Percentiles rank a stretch among this genome's conserved stretches.
phyloP scores from a whole-genome alignment of 2,329 filamentous ascomycete genomes.

The Aulographum hederae region DNA sequence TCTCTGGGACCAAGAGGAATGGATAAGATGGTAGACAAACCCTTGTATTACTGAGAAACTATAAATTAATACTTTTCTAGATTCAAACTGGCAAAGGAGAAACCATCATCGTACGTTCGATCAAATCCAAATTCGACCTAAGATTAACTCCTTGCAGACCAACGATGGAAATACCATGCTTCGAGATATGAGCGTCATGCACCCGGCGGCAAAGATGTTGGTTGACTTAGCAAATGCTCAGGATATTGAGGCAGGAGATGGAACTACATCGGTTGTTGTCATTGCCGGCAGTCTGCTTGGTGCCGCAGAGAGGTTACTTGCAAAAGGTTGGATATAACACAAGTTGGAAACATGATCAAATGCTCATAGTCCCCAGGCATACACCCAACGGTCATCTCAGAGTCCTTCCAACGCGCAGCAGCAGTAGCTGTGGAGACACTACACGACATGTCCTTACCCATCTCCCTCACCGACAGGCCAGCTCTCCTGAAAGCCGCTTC shows the following conservation, averaged over 20 bases:
- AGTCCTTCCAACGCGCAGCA: conserved; percentile 90
- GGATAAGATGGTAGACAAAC: conserved; percentile 70
- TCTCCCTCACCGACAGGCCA: conserved; percentile 70
- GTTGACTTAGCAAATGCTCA: conserved; percentile 94
- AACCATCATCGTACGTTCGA: conserved; percentile 69
- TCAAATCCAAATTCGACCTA: too few species aligned
- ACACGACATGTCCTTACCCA: conserved; percentile 89
- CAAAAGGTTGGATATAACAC: too few species aligned
- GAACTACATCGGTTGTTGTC: conserved; percentile 94
- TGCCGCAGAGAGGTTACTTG: conserved; percentile 76
- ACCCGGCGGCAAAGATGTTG: conserved; percentile 98
- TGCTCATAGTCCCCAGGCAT: conserved; percentile 42
- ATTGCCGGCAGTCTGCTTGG: conserved; percentile 90
- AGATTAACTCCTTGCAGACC: conserved; percentile 35
- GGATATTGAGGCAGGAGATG: conserved; percentile 95
- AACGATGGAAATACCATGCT: conserved; percentile 99
- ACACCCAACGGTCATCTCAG: conserved; percentile 93
- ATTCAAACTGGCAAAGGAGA: conserved; percentile 93
- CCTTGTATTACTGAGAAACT: neutral
- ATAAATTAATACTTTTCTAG: conserved; percentile 18
- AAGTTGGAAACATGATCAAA: conserved; percentile 1
- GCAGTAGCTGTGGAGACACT: conserved; percentile 76
- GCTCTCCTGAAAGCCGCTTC: conserved; percentile 92
- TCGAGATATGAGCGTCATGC: conserved; percentile 97
- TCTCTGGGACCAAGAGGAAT: conserved; percentile 92